These are phyloP conservation scores for Micractinium sp. DNA, from an alignment of 139 green algal species.

Conservation along the genomic window DNA sequence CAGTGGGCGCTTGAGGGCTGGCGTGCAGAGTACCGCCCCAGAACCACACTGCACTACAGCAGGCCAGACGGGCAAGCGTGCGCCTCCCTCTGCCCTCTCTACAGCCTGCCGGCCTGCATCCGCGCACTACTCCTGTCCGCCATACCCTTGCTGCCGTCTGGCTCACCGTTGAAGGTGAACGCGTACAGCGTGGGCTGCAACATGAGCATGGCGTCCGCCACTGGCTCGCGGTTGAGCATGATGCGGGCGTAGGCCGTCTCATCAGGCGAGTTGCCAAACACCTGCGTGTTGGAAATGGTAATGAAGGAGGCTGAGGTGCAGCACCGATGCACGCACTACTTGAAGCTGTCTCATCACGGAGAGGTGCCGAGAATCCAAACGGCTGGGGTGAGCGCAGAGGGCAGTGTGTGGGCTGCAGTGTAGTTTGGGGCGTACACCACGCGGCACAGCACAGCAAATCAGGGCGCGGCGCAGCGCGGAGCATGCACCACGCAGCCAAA, in stretches of 20 bases:
- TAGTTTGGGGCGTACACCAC: too few species aligned
- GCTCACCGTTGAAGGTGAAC: conserved; percentile 27
- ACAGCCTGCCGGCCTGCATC: background rate
- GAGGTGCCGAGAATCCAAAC: too few species aligned
- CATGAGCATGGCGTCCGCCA: conserved; percentile 91
- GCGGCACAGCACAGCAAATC: background rate
- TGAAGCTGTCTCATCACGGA: too few species aligned
- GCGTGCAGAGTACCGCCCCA: background rate
- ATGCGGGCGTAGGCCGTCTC: conserved; percentile 96
- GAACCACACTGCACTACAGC: background rate
- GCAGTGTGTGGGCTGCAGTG: too few species aligned
- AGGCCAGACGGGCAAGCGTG: background rate
- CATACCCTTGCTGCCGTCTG: background rate
- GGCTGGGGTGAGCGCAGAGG: too few species aligned
- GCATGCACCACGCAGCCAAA: background rate
- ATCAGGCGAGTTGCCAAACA: conserved; percentile 96
- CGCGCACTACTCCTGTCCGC: background rate
- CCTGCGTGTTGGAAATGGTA: too few species aligned
- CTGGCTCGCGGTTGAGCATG: conserved; percentile 80
- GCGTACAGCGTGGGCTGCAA: conserved; percentile 66
- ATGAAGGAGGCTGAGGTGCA: too few species aligned
- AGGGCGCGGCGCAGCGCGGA: conserved; percentile 57
- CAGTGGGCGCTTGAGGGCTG: too few species aligned
- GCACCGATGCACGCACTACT: too few species aligned
- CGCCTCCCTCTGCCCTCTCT: background rate